Base-by-base conservation (phyloP, 768 basidiomycete species). In the Podaxis sp. region DNA sequence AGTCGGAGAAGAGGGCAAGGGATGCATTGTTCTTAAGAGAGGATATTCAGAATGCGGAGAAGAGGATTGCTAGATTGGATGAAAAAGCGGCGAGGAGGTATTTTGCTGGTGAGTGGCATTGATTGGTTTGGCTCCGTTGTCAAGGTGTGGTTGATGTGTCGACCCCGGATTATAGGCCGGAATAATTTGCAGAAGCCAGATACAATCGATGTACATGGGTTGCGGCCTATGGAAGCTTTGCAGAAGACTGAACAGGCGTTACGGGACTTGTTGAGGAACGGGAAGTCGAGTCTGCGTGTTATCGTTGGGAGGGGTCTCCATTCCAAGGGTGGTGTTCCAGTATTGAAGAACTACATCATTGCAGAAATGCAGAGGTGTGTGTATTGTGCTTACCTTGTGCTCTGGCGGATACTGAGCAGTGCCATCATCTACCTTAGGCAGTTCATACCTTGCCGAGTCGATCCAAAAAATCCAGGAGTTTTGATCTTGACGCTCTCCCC, bases 241-340 rank as follows among this genome's bases (percentile, higher is more conserved):
- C 71, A 72, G 37, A 70, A 67, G 21, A 79, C 78, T 5, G 80
- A 82, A 64, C 65, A 72, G 27, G 76, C 79, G 0, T 71, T 84
- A 46, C 70, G 76, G 6, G 70, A 77, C 4, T 74, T 77, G 3
- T 66, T 77, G 50, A 64, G 63, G 40, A 70, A 71, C 51, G 76
- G 73, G 9, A 63, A 72, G 4, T 64, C 67, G 1, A 67, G 68
- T 4, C 66, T 84, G 37, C 70, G 69, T 7, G 76, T 84, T 2
- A 82, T 84, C 63, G 79, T 81, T 1, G 91, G 91, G 18, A 95
- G 92, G 70, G 95, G 95, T 2, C 71, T 89, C 36, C 95, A 98
- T 73, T 93, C 91, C 2, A 71, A 78, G 4, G 76, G 80, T 4
- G 82, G 86, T 51, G 77, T 83, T 9, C 87, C 92, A 1, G 91